phyloP scores from a whole-genome alignment of 345 rosid species.

The Populus deltoides region DNA sequence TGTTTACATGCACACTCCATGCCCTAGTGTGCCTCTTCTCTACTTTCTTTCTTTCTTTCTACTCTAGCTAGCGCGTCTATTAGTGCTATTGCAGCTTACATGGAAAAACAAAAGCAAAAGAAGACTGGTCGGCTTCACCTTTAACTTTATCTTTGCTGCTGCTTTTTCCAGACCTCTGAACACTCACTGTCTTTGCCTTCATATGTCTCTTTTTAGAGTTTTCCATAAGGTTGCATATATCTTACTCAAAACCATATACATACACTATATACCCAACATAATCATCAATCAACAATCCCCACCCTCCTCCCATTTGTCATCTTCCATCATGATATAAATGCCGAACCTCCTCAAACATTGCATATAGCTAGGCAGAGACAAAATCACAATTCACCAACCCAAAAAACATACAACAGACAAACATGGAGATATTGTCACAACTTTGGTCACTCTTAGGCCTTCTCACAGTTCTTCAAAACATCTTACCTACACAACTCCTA shows the following conservation, averaged over 20 bases:
- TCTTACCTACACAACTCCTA: constrained; percentile 46
- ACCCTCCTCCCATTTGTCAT: neutral
- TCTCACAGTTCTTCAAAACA: constrained; percentile 49
- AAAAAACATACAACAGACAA: neutral
- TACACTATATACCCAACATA: neutral
- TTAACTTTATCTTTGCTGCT: constrained; percentile 29
- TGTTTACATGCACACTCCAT: neutral
- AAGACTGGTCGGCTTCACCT: constrained; percentile 24
- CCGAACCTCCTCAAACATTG: neutral
- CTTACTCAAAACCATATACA: neutral
- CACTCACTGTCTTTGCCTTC: constrained; percentile 19
- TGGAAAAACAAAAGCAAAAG: constrained; percentile 25
- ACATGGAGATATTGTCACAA: constrained; percentile 46
- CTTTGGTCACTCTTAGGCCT: constrained; percentile 53
- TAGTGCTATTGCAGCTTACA: neutral
- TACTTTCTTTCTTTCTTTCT: neutral
- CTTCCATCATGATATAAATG: neutral
- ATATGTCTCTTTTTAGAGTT: neutral
- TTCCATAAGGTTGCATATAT: neutral
- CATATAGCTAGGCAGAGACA: constrained; percentile 11
- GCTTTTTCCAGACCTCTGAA: constrained; percentile 14
- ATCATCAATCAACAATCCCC: neutral
- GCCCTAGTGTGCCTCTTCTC: neutral
- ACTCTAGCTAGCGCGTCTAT: neutral
- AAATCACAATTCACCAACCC: constrained; percentile 8